Conservation (phyloP, 164 flowering plant genomes). For the Brasenia schreberi region DNA sequence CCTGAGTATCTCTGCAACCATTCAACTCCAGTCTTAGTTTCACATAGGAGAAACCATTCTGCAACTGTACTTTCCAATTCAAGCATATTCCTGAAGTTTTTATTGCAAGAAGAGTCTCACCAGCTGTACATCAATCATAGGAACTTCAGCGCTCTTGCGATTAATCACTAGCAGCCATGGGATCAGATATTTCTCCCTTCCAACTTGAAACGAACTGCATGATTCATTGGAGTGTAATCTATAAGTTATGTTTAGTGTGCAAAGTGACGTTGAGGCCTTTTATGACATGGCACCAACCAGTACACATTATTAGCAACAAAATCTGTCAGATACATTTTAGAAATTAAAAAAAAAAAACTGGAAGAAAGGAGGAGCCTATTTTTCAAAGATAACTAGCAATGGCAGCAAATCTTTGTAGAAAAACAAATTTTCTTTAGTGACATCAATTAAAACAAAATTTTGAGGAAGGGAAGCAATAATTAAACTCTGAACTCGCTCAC, state of each 20-base stretch:
- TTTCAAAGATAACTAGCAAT: too few species aligned
- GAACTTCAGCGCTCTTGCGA: constrained; percentile 77
- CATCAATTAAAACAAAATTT: too few species aligned
- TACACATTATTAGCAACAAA: too few species aligned
- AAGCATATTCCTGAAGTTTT: neutral
- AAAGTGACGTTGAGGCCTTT: too few species aligned
- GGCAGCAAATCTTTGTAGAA: too few species aligned
- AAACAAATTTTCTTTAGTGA: too few species aligned
- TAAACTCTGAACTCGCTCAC: too few species aligned
- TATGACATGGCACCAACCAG: too few species aligned
- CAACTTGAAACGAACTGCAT: constrained; percentile 96
- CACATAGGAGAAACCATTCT: neutral
- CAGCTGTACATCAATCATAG: constrained; percentile 85
- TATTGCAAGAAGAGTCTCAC: constrained; percentile 19
- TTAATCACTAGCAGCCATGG: constrained; percentile 91
- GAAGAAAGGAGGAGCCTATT: too few species aligned
- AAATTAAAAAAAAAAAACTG: too few species aligned
- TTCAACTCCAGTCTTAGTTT: constrained; percentile 6
- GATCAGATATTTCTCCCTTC: constrained; percentile 70
- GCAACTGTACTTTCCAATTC: neutral
- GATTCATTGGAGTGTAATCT: neutral
- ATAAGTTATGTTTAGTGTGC: neutral
- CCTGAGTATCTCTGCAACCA: constrained; percentile 76
- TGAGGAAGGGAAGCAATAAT: too few species aligned
- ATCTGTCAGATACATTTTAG: too few species aligned